Evolutionary conservation across 2,329 filamentous ascomycete genomes (phyloP).

Genomic region (Tympanopsis confertula): DNA sequence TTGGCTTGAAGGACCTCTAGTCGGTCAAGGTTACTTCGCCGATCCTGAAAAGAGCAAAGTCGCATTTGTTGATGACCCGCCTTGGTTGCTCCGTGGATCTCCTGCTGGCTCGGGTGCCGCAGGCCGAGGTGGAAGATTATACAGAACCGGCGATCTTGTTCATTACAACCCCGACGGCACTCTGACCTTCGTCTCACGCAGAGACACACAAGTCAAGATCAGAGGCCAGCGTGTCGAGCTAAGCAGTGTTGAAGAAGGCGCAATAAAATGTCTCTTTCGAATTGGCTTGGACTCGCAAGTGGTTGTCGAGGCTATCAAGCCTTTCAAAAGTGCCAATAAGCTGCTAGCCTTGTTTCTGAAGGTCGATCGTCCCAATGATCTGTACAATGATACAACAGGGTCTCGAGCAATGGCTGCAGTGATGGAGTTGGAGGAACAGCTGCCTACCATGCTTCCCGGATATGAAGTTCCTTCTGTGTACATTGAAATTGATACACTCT

Average conservation of each 20-base stretch:
- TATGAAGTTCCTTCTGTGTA: neutral
- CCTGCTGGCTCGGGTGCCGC: constrained; percentile 23
- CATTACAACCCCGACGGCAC: constrained; percentile 13
- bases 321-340: neutral
- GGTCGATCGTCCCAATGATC: neutral
- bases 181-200: constrained; percentile 24
- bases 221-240: constrained; percentile 32
- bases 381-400: too few relatives aligned
- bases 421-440: neutral
- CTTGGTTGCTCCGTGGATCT: constrained; percentile 13
- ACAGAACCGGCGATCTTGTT: constrained; percentile 22
- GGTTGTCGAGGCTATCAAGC: neutral
- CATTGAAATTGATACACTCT: neutral
- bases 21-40: constrained; percentile 26
- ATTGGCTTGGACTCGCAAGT: neutral
- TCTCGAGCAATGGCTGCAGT: too few relatives aligned
- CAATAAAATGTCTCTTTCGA: too few relatives aligned
- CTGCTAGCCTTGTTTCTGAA: neutral
- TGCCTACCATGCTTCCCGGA: neutral
- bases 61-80: constrained; percentile 21
- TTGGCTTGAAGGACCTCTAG: constrained; percentile 13
- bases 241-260: constrained; percentile 29
- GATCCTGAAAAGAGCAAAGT: constrained; percentile 22
- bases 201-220: constrained; percentile 34
- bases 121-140: constrained; percentile 18